A percentile compares a stretch with the other conserved stretches of the same genome.
Conservation (phyloP, 2,329 filamentous ascomycete species). For the Didymella sp. region DNA sequence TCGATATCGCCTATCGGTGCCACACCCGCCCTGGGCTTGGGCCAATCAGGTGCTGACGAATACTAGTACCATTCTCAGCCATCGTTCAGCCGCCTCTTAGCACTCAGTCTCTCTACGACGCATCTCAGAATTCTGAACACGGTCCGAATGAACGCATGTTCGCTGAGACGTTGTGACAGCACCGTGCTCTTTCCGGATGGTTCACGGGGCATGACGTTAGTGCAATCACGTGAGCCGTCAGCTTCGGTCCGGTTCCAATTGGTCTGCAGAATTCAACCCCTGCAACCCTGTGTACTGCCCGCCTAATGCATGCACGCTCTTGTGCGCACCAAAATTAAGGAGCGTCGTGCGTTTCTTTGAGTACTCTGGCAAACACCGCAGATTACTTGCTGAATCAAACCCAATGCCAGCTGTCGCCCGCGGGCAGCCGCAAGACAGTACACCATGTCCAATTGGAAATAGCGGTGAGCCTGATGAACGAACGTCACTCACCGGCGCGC, state of each 20-base stretch:
- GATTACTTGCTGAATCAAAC: neutral
- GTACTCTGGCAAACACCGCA: neutral
- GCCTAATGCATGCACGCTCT: conserved; percentile 3
- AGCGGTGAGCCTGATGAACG: conserved; percentile 31
- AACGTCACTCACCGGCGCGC: conserved; percentile 17
- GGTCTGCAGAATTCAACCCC: neutral
- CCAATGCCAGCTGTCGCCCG: neutral
- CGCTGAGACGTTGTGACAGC: neutral
- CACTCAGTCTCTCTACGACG: neutral
- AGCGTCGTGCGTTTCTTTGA: neutral
- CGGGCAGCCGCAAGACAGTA: neutral
- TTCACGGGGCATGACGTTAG: conserved; percentile 7
- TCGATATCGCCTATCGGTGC: conserved; percentile 17
- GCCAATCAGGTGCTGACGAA: conserved; percentile 14
- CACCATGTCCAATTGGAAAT: conserved; percentile 25
- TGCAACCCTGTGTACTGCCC: conserved; percentile 5
- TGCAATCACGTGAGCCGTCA: conserved; percentile 1
- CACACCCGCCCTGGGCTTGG: conserved; percentile 1
- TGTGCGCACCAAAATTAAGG: neutral
- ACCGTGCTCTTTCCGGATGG: neutral
- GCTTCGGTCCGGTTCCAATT: conserved; percentile 1
- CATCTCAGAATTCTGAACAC: neutral
- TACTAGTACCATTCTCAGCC: neutral
- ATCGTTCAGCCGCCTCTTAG: neutral
- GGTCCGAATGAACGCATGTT: conserved; percentile 2